These are phyloP conservation scores for Friedmanniomyces simplex DNA, from an alignment of 495 filamentous ascomycete species.

Conservation along the genomic window DNA sequence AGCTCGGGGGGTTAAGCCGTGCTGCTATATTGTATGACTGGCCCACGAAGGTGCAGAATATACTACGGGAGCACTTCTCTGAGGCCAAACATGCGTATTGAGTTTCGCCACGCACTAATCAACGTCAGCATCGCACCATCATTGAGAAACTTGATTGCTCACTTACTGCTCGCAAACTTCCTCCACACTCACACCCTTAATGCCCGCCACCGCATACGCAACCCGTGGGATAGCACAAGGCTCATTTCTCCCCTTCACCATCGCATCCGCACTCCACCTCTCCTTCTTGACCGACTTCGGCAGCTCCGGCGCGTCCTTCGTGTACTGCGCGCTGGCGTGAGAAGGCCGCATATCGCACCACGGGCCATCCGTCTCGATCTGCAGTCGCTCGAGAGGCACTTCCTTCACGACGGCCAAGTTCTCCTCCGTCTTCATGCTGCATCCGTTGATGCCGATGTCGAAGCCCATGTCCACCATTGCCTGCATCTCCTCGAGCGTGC, in stretches of 20 bases:
- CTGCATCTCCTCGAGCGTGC: conserved; percentile 70
- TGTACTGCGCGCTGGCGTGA: conserved; percentile 51
- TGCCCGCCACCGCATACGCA: conserved; percentile 71
- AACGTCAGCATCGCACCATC: conserved; percentile 9
- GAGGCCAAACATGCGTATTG: conserved; percentile 66
- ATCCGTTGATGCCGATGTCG: conserved; percentile 82
- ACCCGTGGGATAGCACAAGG: conserved; percentile 72
- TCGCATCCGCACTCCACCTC: conserved; percentile 68
- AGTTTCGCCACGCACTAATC: conserved; percentile 66
- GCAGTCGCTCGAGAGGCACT: conserved; percentile 61
- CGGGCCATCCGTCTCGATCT: conserved; percentile 90
- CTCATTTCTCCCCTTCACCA: conserved; percentile 92
- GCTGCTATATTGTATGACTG: too few species aligned
- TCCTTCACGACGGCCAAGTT: conserved; percentile 71
- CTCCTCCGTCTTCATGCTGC: conserved; percentile 83
- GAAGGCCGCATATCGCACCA: conserved; percentile 66
- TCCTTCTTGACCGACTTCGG: conserved; percentile 73
- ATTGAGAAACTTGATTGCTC: not conserved
- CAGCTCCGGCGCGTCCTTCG: conserved; percentile 33
- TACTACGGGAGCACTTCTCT: conserved; percentile 34
- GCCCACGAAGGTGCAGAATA: too few species aligned
- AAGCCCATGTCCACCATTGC: conserved; percentile 64
- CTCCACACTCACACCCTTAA: conserved; percentile 68
- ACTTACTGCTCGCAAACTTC: conserved; percentile 75
- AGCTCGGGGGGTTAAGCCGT: too few species aligned